Percentiles rank a stretch among this genome's conserved stretches.
Conservation (phyloP, 495 filamentous ascomycete species). For the Penicillium ochrochloron region DNA sequence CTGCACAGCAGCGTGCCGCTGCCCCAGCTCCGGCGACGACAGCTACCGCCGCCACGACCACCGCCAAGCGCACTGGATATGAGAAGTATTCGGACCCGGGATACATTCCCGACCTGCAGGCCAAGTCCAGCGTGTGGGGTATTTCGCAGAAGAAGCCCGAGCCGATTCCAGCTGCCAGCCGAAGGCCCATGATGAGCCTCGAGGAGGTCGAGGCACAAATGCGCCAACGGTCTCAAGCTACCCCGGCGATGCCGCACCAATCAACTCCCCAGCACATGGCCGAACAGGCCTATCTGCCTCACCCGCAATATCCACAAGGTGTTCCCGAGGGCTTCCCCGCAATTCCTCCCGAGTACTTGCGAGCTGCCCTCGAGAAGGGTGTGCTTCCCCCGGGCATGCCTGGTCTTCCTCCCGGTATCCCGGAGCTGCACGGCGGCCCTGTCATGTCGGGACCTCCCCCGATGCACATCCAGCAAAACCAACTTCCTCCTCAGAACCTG, state of each 20-base stretch:
- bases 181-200: slow-evolving; percentile 83
- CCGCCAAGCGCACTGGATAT: slow-evolving; percentile 73
- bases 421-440: slow-evolving; percentile 50
- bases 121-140: slow-evolving; percentile 92
- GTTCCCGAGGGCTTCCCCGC: slow-evolving; percentile 47
- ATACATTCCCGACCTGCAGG: slow-evolving; percentile 82
- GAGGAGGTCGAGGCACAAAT: slow-evolving; percentile 98
- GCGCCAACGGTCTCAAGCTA: slow-evolving; percentile 66
- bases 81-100: slow-evolving; percentile 82
- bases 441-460: slow-evolving; percentile 45
- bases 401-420: slow-evolving; percentile 52
- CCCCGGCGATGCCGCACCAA: slow-evolving; percentile 41
- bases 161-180: slow-evolving; percentile 25
- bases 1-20: slow-evolving; percentile 34
- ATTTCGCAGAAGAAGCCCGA: slow-evolving; percentile 64
- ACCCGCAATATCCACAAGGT: slow-evolving; percentile 47
- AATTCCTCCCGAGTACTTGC: slow-evolving; percentile 52
- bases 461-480: slow-evolving; percentile 44
- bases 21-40: slow-evolving; percentile 24
- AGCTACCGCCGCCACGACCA: slow-evolving; percentile 31
- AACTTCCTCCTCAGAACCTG: slow-evolving; percentile 42
- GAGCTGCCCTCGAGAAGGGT: slow-evolving; percentile 55
- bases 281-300: slow-evolving; percentile 40
- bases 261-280: slow-evolving; percentile 38
- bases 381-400: slow-evolving; percentile 51